A percentile compares a stretch with the other conserved stretches of the same genome.
phyloP scores from a whole-genome alignment of 257 asterid species.

The Solanum ossicruentum region DNA sequence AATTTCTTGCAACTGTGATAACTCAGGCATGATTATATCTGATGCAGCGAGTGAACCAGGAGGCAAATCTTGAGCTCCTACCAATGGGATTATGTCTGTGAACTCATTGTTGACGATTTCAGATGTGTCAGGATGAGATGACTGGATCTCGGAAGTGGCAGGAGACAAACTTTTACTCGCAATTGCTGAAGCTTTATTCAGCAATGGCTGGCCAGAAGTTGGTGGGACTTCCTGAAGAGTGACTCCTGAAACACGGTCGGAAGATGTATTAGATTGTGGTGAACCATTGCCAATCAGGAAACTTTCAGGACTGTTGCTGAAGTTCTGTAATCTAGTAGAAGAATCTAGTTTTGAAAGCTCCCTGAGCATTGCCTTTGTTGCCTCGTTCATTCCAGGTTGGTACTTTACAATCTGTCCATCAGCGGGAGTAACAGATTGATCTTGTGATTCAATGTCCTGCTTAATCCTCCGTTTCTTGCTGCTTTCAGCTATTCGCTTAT shows the following conservation, averaged over 20 bases:
- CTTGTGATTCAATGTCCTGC: slow-evolving; percentile 38
- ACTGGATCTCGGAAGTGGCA: slow-evolving; percentile 26
- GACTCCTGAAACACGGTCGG: slow-evolving; percentile 35
- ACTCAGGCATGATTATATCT: slow-evolving; percentile 33
- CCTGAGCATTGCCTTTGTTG: slow-evolving; percentile 68
- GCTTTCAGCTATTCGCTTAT: slow-evolving; percentile 46
- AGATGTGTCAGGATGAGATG: slow-evolving; percentile 17
- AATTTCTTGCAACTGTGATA: slow-evolving; percentile 31
- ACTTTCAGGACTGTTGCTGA: slow-evolving; percentile 28
- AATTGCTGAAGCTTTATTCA: slow-evolving; percentile 15
- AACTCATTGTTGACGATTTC: slow-evolving; percentile 14
- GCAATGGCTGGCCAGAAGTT: slow-evolving; percentile 21
- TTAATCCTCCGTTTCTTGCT: slow-evolving; percentile 80
- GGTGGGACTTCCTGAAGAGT: slow-evolving; percentile 71
- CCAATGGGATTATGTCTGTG: slow-evolving; percentile 9
- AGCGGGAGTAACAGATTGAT: slow-evolving; percentile 21
- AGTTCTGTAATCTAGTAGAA: slow-evolving; percentile 47
- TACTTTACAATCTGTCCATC: slow-evolving; percentile 82
- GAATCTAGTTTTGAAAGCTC: slow-evolving; percentile 64
- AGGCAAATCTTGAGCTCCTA: slow-evolving; percentile 24
- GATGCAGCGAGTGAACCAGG: slow-evolving; percentile 22
- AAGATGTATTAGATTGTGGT: slow-evolving; percentile 13
- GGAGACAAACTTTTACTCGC: slow-evolving; percentile 10
- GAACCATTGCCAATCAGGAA: slow-evolving; percentile 34
- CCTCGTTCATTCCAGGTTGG: slow-evolving; percentile 75